phyloP scores from a whole-genome alignment of 306 rosid species.

The Quercus rubra region DNA sequence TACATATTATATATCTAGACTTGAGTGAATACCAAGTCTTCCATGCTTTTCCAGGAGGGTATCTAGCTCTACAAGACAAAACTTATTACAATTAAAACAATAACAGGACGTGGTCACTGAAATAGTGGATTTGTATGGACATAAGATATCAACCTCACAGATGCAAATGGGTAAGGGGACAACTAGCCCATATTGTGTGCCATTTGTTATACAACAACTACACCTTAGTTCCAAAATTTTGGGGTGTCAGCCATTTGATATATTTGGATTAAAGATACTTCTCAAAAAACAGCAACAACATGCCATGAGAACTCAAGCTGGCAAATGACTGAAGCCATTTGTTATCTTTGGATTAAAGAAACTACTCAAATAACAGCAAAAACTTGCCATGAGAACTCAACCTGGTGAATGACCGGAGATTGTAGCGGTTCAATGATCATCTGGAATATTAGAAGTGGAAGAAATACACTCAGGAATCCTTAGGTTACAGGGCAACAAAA shows the following conservation, averaged over 20 bases:
- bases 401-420: neutral
- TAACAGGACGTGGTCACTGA: neutral
- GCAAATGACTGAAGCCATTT: too few species aligned
- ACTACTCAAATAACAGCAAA: neutral
- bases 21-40: neutral
- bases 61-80: neutral
- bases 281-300: too few species aligned
- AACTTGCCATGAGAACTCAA: neutral
- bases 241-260: too few species aligned
- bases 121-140: neutral
- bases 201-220: neutral
- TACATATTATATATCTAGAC: neutral
- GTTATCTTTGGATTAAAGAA: neutral
- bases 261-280: too few species aligned
- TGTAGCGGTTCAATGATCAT: constrained; percentile 14
- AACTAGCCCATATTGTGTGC: neutral
- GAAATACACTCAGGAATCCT: constrained; percentile 6
- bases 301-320: too few species aligned
- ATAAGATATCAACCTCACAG: neutral
- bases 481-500: constrained; percentile 16
- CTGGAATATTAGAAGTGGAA: neutral
- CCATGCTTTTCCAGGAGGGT: neutral
- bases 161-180: neutral
- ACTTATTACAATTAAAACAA: neutral
- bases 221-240: too few species aligned